Conservation (phyloP, 2,329 filamentous ascomycete species). For the Cadophora luteo-olivacea region DNA sequence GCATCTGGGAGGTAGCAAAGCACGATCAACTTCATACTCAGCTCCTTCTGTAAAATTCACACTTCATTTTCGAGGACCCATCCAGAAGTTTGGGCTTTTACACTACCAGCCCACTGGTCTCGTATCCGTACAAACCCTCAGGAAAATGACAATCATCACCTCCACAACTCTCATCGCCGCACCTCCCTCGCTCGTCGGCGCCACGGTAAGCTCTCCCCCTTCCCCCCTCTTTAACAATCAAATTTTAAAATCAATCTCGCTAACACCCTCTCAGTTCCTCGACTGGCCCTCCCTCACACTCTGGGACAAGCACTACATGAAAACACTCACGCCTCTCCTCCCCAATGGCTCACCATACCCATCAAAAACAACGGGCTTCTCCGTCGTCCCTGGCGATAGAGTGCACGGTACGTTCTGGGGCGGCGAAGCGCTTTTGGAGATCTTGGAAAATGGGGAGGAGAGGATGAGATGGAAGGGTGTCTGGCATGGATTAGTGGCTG, state of each 20-base stretch:
- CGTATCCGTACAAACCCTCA: conserved; percentile 22
- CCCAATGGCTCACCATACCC: neutral
- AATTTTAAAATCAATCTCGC: too few relatives aligned
- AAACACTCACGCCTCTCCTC: conserved; percentile 1
- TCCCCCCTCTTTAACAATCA: too few relatives aligned
- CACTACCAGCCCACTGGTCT: too few relatives aligned
- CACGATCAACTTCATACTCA: too few relatives aligned
- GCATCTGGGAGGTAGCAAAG: too few relatives aligned
- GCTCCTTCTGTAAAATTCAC: too few relatives aligned
- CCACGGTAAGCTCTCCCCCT: neutral
- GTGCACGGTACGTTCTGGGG: conserved; percentile 16
- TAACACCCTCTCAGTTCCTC: conserved; percentile 1
- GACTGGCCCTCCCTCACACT: conserved; percentile 10
- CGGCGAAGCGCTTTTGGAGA: neutral
- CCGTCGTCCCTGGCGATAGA: conserved; percentile 2
- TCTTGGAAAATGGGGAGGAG: neutral
- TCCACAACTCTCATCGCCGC: conserved; percentile 8
- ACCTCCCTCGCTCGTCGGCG: conserved; percentile 10
- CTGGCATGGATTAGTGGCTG: neutral
- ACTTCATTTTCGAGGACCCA: too few relatives aligned
- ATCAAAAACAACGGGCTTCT: neutral
- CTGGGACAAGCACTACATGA: conserved; percentile 7
- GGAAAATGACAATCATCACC: conserved; percentile 30
- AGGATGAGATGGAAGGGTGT: neutral
- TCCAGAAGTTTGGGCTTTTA: too few relatives aligned